Base-by-base conservation (phyloP, 192 early-diverging fungal genomes). In the Diversispora epigaea region DNA sequence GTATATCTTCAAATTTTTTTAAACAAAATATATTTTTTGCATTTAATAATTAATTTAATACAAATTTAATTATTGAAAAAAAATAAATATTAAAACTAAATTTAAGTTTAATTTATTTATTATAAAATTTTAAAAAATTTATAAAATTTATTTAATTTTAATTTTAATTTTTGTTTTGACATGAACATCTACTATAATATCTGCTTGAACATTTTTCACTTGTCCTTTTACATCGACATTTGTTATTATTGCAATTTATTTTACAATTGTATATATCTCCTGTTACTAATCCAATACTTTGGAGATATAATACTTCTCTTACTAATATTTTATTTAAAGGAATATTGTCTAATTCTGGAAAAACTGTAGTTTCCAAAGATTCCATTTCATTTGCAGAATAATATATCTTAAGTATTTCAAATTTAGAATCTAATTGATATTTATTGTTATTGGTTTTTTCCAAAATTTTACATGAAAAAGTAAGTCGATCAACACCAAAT, bases 391-490 rank as follows among this genome's bases (percentile, higher is more conserved):
- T 17, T 11, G 7, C 57, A 58, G n/a, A 58, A 17, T 10, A 58
- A 58, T 6, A 58, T 11, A 58, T 25, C 6, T 58, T 17, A 58
- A 58, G 6, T 21, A 58, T 17, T 6, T 17, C 57, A 61, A 61
- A 61, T 61, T 61, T 61, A 21, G 58, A 19, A 4, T 21, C 39
- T n/a, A 64, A 64, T 1, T 43, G 3, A 64, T 44, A 64, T 10
- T 64, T 25, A 64, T 43, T 4, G 43, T 64, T 64, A 43, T 64
- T 40, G 6, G 61, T 63, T 43, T 63, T 63, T 41, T 63, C 61
- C 19, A 63, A 39, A 41, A 63, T 63, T 39, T 63, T 63, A 17
- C 61, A 63, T 43, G 61, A 32, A 39, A 3, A 17, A 39, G 32
- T 39, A 14, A 32, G 39, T 14, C 17, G 41, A 63, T 63, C 61